Conservation (phyloP, 352 stramenopile species). For the Globisporangium abappressorium region DNA sequence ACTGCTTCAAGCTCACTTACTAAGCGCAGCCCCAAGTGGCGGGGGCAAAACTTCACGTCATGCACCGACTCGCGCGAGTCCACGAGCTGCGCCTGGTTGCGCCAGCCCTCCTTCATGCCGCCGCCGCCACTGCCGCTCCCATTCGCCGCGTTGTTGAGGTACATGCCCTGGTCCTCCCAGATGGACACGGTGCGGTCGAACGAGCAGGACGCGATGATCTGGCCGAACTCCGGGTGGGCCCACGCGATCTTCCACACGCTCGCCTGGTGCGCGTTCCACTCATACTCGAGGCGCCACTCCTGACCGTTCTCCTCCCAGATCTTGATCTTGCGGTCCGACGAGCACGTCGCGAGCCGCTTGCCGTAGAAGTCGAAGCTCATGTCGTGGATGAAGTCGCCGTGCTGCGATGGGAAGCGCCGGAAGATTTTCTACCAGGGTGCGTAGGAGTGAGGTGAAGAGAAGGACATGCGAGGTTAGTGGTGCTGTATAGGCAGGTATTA, state of each 20-base stretch:
- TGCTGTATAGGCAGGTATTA: neutral
- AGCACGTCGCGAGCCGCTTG: slow-evolving; percentile 88
- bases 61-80: slow-evolving; percentile 93
- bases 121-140: neutral
- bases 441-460: neutral
- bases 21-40: slow-evolving; percentile 91
- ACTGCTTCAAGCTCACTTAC: slow-evolving; percentile 21
- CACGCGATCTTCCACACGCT: slow-evolving; percentile 93
- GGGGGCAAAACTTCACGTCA: slow-evolving; percentile 94
- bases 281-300: slow-evolving; percentile 86
- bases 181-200: slow-evolving; percentile 93
- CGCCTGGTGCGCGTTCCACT: slow-evolving; percentile 89
- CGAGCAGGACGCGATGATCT: slow-evolving; percentile 93
- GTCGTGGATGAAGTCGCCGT: slow-evolving; percentile 91
- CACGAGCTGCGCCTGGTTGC: slow-evolving; percentile 86
- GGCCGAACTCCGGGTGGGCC: slow-evolving; percentile 95
- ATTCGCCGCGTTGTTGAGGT: slow-evolving; percentile 32
- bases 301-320: slow-evolving; percentile 83
- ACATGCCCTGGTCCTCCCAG: slow-evolving; percentile 91
- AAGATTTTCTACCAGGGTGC: slow-evolving; percentile 60
- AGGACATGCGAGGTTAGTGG: neutral
- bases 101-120: slow-evolving; percentile 62
- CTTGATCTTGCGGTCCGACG: slow-evolving; percentile 91
- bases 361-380: slow-evolving; percentile 94
- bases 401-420: slow-evolving; percentile 80